Evolutionary conservation across 2,329 filamentous ascomycete species (phyloP), one percentile per base, ranked within the genome.

Genomic region (Claviceps quebecensis): DNA sequence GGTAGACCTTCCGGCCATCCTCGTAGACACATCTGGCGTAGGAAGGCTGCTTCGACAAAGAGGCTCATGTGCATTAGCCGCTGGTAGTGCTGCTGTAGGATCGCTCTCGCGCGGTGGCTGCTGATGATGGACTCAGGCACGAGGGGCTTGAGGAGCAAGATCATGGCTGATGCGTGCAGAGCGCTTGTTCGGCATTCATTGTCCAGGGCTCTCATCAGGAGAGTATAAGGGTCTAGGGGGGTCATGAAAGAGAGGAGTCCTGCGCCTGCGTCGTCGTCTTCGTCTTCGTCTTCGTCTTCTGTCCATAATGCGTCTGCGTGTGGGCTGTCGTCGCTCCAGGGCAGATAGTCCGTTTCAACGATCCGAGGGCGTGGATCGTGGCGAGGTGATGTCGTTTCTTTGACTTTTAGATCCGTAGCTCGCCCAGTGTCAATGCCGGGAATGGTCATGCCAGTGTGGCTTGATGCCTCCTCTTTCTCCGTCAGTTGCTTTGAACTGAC

Each of bases 11-110:
- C 67, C 0, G 76, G 75, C 77, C 77, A 80, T 19, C 76, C 76
- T n/a, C 67, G 66, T 13, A 79, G 68, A 58, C 76, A 81, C 8
- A 83, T 63, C 48, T 84, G 83, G 2, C 80, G 77, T 16, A 84
- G 67, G 0, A 81, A 69, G 0, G 80, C 70, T 0, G 80, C 80
- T 58, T 83, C 77, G 22, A 76, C 69, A 58, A 82, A 83, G 38
- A 81, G 70, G 23, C 71, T 68, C 73, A 83, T 77, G 49, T 67
- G 68, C 69, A 75, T 78, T 1, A 84, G 73, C 0, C 80, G 77
- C 5, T 69, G 65, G 57, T 84, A 79, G 49, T 83, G 77, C 53
- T 82, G 77, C 8, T 74, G 70, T 1, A 84, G 63, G 26, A 83
- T 73, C 13, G 76, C 75, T 4, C 68, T 65, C 2, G 78, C 78